Percentiles rank a stretch among this genome's conserved stretches.
phyloP scores from a whole-genome alignment of 257 asterid genomes.

The Striga asiatica region DNA sequence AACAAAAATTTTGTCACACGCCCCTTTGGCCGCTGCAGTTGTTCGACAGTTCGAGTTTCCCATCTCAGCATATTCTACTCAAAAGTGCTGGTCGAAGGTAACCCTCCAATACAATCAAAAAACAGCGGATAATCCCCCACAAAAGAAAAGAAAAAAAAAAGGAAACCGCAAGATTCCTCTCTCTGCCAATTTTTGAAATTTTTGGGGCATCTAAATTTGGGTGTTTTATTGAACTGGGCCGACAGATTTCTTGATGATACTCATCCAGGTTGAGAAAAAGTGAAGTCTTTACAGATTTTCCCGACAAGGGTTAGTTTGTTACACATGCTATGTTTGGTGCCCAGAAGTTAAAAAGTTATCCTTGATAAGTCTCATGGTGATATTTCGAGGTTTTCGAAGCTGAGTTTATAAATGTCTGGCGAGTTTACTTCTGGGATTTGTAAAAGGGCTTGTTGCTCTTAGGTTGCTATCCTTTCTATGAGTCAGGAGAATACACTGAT shows the following conservation, averaged over 20 bases:
- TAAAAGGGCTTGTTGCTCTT: slow-evolving; percentile 3
- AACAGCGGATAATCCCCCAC: neutral
- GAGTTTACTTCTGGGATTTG: slow-evolving; percentile 22
- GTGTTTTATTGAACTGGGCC: slow-evolving; percentile 16
- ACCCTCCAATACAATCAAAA: slow-evolving; percentile 15
- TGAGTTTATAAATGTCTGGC: slow-evolving; percentile 8
- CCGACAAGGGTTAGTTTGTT: slow-evolving; percentile 8
- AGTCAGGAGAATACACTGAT: slow-evolving; percentile 1
- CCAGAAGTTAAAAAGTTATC: neutral
- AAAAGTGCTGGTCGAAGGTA: slow-evolving; percentile 19
- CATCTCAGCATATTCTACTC: slow-evolving; percentile 6
- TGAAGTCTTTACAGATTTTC: slow-evolving; percentile 13
- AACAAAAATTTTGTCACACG: too few species aligned
- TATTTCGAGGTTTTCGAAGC: slow-evolving; percentile 4
- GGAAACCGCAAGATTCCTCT: neutral
- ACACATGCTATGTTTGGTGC: neutral
- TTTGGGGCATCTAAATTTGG: neutral
- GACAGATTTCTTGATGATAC: neutral
- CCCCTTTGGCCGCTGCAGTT: too few species aligned
- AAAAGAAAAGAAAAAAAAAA: neutral
- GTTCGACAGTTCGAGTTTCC: too few species aligned
- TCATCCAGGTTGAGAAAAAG: neutral
- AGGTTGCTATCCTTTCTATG: neutral
- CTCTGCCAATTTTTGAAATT: neutral
- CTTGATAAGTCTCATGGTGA: slow-evolving; percentile 6